These are phyloP conservation scores for Alopecurus myosuroides DNA, from an alignment of 176 grass and related monocot genomes.

Conservation along the genomic window DNA sequence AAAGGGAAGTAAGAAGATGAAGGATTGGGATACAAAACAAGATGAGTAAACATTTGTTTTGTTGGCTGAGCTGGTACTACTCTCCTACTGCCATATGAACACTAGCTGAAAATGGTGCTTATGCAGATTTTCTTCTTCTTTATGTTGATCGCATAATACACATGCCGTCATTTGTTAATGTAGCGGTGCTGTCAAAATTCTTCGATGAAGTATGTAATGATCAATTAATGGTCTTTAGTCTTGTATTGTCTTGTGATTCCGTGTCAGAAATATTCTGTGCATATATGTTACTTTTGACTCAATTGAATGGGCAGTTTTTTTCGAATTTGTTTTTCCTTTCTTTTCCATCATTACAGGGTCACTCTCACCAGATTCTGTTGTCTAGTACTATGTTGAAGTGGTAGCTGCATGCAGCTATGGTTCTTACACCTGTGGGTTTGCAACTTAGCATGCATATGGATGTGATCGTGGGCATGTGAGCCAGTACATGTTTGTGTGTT, in stretches of 20 bases:
- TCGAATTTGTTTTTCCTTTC: background rate
- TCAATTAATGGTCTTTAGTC: background rate
- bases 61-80: slow-evolving; percentile 7
- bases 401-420: background rate
- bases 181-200: background rate
- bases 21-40: slow-evolving; percentile 75
- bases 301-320: background rate
- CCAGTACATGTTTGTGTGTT: background rate
- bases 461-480: background rate
- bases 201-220: background rate
- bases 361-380: background rate
- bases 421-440: background rate
- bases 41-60: background rate
- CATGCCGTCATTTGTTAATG: background rate
- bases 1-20: slow-evolving; percentile 92
- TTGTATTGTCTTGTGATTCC: slow-evolving; percentile 1
- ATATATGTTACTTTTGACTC: background rate
- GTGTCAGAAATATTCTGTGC: background rate
- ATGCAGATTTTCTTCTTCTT: background rate
- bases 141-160: background rate
- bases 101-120: background rate
- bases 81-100: background rate
- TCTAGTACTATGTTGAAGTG: background rate
- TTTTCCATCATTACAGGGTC: background rate
- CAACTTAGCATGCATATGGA: background rate